These are phyloP conservation scores for Magnolia changhungtana DNA, from an alignment of 164 flowering plant species.

Conservation along the genomic window DNA sequence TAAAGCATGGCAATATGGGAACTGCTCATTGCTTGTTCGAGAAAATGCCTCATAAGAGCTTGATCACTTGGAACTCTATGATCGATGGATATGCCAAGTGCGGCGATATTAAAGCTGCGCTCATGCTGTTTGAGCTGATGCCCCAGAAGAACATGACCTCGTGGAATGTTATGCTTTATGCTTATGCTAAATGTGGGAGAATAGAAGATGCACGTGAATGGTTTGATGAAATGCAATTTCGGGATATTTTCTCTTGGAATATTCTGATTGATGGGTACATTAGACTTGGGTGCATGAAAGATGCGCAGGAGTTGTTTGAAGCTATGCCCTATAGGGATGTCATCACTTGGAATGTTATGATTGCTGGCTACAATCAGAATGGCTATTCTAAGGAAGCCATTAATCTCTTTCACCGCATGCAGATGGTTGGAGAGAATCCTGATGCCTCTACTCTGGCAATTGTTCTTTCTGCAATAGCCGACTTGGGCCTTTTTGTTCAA, in stretches of 20 bases:
- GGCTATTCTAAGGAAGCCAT: constrained; percentile 10
- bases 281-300: constrained; percentile 1
- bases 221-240: constrained; percentile 11
- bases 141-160: constrained; percentile 9
- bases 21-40: constrained; percentile 11
- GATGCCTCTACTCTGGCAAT: constrained; percentile 10
- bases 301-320: constrained; percentile 5
- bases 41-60: constrained; percentile 12
- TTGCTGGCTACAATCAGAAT: constrained; percentile 13
- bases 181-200: constrained; percentile 11
- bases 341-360: constrained; percentile 15
- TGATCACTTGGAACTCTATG: constrained; percentile 15
- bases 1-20: neutral
- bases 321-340: constrained; percentile 14
- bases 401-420: constrained; percentile 13
- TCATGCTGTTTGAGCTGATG: constrained; percentile 12
- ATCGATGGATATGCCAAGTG: constrained; percentile 16
- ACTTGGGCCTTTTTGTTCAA: constrained; percentile 11
- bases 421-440: constrained; percentile 5
- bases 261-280: constrained; percentile 15
- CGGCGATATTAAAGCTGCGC: constrained; percentile 7
- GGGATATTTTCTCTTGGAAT: constrained; percentile 16
- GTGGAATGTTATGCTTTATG: constrained; percentile 15
- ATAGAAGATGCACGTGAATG: constrained; percentile 1
- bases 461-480: constrained; percentile 14